Evolutionary conservation across 1,139 yeast species (phyloP), one percentile per base, ranked within the genome.

Genomic region (Scheffersomyces illinoinensis): DNA sequence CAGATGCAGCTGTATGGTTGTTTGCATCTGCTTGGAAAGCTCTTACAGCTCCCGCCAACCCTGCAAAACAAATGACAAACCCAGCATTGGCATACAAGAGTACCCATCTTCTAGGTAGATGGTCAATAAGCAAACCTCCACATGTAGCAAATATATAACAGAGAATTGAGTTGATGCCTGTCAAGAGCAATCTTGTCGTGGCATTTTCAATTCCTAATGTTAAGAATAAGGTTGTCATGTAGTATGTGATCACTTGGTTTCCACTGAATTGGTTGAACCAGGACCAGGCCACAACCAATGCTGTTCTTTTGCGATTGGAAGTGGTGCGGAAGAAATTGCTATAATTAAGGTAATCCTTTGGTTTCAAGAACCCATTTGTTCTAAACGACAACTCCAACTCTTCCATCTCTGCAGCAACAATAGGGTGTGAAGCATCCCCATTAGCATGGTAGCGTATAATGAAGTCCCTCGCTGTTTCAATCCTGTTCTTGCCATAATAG

Each of bases 401-500:
- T 10, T 66, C 59, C 55, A 69, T 53, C 54, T 69, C 71, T 17
- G 64, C 65, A 51, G 65, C 61, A 3, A 69, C 67, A 19, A 67
- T 54, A 23, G 66, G 64, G 48, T 64, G 66, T 52, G 59, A 58
- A 21, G 53, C 61, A 53, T 69, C 68, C 53, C 71, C 72, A 55
- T 67, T 62, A 51, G 67, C 62, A 57, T 71, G 73, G 54, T 65
- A 64, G 47, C 68, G 64, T 19, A 68, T 70, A 24, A 72, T 63
- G 6, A 73, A 67, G 2, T 49, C 53, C 43, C 67, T 62, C 4
- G 89, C 88, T 23, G 73, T 71, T 5, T 73, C 74, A 17, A 71
- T 62, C 49, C 76, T 68, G 5, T 78, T 79, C 39, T 73, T 72
- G 19, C 78, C 69, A 10, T 84, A 74, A 43, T 84, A 71, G 77